Percentiles rank a stretch among this genome's conserved stretches.
Evolutionary conservation across 106 monocot species (phyloP).

Genomic region (Iris macrosiphon): DNA sequence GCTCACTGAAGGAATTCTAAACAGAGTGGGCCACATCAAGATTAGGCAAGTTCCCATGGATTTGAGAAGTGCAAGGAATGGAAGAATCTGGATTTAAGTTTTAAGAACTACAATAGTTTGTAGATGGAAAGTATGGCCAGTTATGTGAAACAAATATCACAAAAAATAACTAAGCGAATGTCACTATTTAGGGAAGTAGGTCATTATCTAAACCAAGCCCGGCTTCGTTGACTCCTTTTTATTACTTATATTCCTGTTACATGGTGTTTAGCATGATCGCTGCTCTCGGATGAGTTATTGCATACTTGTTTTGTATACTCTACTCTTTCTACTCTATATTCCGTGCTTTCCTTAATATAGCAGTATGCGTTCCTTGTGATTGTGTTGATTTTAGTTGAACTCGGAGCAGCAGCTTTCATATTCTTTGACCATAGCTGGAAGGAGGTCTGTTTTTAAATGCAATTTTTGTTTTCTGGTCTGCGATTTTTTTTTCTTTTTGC

Average conservation of each 20-base stretch:
- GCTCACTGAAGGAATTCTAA: too few species aligned
- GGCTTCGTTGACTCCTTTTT: neutral
- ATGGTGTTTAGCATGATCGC: neutral
- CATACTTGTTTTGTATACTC: too few species aligned
- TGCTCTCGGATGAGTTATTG: too few species aligned
- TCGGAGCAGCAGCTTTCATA: conserved; percentile 85
- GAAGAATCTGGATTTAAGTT: too few species aligned
- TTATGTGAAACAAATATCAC: neutral
- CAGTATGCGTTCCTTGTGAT: conserved; percentile 84
- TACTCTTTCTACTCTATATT: neutral
- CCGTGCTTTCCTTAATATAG: conserved; percentile 38
- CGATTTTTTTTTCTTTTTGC: neutral
- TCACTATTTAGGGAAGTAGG: too few species aligned
- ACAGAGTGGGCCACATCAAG: too few species aligned
- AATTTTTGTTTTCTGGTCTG: neutral
- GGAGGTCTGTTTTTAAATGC: conserved; percentile 46
- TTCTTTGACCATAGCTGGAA: conserved; percentile 91
- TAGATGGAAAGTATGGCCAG: neutral
- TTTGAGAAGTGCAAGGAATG: too few species aligned
- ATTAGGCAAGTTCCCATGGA: too few species aligned
- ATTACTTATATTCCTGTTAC: neutral
- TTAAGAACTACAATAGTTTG: too few species aligned
- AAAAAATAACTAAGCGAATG: neutral
- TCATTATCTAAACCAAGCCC: too few species aligned
- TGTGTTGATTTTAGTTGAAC: conserved; percentile 66